These are phyloP conservation scores for Polytrichum formosum DNA, from an alignment of 225 moss, liverwort and hornwort genomes.

Conservation along the genomic window DNA sequence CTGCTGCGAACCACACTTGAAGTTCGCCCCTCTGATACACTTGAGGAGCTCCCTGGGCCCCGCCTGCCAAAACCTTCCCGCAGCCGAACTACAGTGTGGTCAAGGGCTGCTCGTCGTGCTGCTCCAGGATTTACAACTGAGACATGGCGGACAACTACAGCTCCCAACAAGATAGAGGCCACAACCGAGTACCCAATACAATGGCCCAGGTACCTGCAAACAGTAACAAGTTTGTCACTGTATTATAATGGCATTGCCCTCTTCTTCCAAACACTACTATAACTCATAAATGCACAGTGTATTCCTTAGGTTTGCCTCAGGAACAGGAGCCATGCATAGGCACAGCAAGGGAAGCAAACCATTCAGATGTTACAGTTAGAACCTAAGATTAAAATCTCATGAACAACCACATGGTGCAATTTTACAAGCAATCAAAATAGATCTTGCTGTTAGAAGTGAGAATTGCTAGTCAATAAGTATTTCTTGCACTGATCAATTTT, in stretches of 20 bases:
- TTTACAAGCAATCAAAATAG: no score
- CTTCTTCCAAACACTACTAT: background rate
- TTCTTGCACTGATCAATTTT: no score
- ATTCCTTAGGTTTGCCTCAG: no score
- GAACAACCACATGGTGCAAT: no score
- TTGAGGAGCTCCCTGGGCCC: slow-evolving; percentile 92
- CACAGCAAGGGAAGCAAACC: no score
- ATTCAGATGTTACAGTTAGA: no score
- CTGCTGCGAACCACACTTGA: slow-evolving; percentile 84
- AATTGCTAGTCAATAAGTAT: no score
- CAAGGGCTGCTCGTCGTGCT: slow-evolving; percentile 88
- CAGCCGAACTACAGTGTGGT: slow-evolving; percentile 84
- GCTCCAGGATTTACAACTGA: slow-evolving; percentile 82
- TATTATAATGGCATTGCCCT: background rate
- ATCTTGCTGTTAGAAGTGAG: no score
- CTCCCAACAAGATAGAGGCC: slow-evolving; percentile 83
- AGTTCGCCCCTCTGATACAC: slow-evolving; percentile 91
- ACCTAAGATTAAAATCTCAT: no score
- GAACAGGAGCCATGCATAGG: no score
- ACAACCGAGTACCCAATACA: slow-evolving; percentile 96
- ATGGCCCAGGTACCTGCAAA: slow-evolving; percentile 92
- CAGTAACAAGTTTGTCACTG: background rate
- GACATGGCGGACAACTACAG: slow-evolving; percentile 85
- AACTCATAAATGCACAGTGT: no score
- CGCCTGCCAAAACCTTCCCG: slow-evolving; percentile 95